Conservation (phyloP, 257 asterid genomes). For the Solanum lignicaule region DNA sequence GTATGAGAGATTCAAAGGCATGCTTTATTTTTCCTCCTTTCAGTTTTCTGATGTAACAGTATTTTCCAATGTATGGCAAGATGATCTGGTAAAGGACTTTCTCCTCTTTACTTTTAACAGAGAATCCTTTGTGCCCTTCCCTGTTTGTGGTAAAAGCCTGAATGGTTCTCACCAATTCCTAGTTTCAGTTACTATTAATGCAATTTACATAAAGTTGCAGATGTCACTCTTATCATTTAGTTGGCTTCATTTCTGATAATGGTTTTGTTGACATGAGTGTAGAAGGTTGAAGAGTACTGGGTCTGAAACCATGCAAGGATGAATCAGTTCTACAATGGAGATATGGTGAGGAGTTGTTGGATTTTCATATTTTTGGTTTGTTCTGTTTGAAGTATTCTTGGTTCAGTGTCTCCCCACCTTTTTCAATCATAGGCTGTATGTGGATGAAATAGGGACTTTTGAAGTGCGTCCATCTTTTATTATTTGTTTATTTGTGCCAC, state of each 20-base stretch:
- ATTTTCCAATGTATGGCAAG: not conserved
- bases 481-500: not conserved
- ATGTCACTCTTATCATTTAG: not conserved
- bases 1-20: not conserved
- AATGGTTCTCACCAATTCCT: not conserved
- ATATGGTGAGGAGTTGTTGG: not conserved
- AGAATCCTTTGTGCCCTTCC: not conserved
- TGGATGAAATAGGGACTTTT: not conserved
- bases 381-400: not conserved
- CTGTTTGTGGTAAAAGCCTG: not conserved
- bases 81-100: not conserved
- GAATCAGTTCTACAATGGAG: not conserved
- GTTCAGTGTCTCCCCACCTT: not conserved
- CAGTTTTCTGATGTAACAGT: not conserved
- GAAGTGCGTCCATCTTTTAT: not conserved
- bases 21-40: not conserved
- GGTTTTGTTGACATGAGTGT: not conserved
- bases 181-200: not conserved
- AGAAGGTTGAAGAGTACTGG: not conserved
- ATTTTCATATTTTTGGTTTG: not conserved
- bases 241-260: not conserved
- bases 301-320: not conserved
- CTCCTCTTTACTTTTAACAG: not conserved
- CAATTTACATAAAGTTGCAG: not conserved
- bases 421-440: accelerated